Base-by-base conservation (phyloP, 129 eudicot species). In the Pulicaria dysenterica region DNA sequence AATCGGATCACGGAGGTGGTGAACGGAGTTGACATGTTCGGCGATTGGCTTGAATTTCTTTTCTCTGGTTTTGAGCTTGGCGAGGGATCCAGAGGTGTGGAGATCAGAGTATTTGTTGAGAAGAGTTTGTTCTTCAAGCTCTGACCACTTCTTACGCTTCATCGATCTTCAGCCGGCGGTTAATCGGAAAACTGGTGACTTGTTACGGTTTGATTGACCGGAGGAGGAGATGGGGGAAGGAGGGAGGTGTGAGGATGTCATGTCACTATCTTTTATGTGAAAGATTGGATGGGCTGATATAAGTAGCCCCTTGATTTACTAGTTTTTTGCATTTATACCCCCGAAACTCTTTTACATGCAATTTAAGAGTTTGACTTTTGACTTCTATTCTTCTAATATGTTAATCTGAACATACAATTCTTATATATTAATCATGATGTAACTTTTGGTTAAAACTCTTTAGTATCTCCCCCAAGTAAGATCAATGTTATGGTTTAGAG, bases 71-170 rank as follows among this genome's bases (percentile, higher is more conserved):
- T 83, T 85, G 44, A 92, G 91, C 82, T 92, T 92, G 45, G 88
- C 76, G 46, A 92, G 81, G 63, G 81, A 58, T n/a, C 95, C 95
- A 41, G 90, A 68, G 41, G 70, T 79, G 66, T 73, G 82, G 48
- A 87, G 87, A 54, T 85, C 87, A 37, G 92, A 80, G 83, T 87
- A 93, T 36, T 80, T 87, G 66, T 78, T 65, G 36, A 92, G 83
- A 1, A 89, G 84, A 5, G 96, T 87, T 58, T 57, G 88, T 65
- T 92, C 95, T 78, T 89, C 98, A 4, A 80, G 58, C 60, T 92
- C 98, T 5, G 98, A 89, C 98, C 98, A 92, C 79, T 87, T 92
- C 86, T 92, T 92, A 10, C 96, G 95, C 90, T 92, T 92, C 98
- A 92, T 92, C 46, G 60, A 11, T 16, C 8, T 24, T 15, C 49